These are phyloP conservation scores for Amylostereum chailletii DNA, from an alignment of 1,284 basidiomycete species.

Conservation along the genomic window DNA sequence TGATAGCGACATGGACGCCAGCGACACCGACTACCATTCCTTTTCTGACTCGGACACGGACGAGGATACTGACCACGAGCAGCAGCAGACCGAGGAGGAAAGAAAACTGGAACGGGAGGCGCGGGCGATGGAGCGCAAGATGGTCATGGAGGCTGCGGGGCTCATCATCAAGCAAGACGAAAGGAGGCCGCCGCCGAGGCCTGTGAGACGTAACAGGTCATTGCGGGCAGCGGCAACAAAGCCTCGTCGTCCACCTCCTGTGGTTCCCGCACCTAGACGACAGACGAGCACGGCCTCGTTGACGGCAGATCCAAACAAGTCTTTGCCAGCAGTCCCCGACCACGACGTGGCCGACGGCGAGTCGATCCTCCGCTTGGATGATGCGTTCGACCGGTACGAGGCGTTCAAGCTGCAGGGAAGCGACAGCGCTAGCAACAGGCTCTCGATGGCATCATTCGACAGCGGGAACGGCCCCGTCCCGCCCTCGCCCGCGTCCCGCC, in stretches of 20 bases:
- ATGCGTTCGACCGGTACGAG: conserved; percentile 89
- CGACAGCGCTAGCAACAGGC: conserved; percentile 31
- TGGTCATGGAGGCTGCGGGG: conserved; percentile 83
- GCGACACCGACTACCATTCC: conserved; percentile 25
- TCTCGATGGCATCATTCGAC: conserved; percentile 53
- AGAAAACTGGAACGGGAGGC: conserved; percentile 48
- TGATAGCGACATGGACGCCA: conserved; percentile 21
- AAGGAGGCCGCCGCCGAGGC: conserved; percentile 27
- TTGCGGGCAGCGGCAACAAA: conserved; percentile 13
- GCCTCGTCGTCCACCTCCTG: conserved; percentile 45
- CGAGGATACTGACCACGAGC: conserved; percentile 34
- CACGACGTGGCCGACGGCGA: conserved; percentile 14
- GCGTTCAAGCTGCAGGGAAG: conserved; percentile 53
- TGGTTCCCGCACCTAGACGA: conserved; percentile 23
- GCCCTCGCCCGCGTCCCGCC: conserved; percentile 16
- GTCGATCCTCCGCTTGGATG: conserved; percentile 45
- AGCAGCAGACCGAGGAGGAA: conserved; percentile 32
- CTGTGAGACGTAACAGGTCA: conserved; percentile 18
- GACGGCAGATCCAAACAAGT: conserved; percentile 26
- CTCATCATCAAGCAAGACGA: conserved; percentile 60
- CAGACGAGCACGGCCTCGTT: conserved; percentile 12
- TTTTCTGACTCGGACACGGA: conserved; percentile 35
- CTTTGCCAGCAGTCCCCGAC: conserved; percentile 44
- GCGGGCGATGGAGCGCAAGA: conserved; percentile 68
- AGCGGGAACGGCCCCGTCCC: conserved; percentile 25